Evolutionary conservation across 345 rosid genomes (phyloP).

Genomic region (Triadica sebifera): DNA sequence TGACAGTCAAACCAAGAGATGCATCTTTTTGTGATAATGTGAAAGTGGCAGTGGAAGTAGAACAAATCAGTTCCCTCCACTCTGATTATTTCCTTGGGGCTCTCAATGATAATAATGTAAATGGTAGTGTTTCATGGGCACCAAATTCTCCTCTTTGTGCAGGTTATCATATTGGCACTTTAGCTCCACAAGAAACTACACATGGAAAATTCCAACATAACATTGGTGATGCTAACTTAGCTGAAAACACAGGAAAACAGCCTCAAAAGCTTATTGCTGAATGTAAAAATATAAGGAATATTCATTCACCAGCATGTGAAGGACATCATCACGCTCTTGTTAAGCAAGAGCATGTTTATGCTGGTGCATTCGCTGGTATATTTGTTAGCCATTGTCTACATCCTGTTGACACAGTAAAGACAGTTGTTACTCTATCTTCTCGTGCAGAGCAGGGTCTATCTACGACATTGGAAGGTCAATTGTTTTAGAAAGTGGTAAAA

Average conservation of each 20-base stretch:
- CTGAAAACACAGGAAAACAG: slow-evolving; percentile 26
- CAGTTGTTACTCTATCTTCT: slow-evolving; percentile 73
- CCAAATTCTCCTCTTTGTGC: slow-evolving; percentile 31
- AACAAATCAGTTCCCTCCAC: slow-evolving; percentile 31
- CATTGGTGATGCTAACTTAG: slow-evolving; percentile 19
- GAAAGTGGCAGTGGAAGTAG: slow-evolving; percentile 16
- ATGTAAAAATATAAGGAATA: slow-evolving; percentile 23
- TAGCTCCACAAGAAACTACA: slow-evolving; percentile 33
- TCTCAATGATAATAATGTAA: slow-evolving; percentile 34
- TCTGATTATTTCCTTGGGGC: slow-evolving; percentile 42
- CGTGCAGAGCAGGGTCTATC: slow-evolving; percentile 55
- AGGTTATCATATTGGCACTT: slow-evolving; percentile 32
- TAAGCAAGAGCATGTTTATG: slow-evolving; percentile 84
- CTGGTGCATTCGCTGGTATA: slow-evolving; percentile 83
- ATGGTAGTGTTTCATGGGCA: slow-evolving; percentile 22
- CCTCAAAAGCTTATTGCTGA: slow-evolving; percentile 18
- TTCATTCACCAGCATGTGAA: slow-evolving; percentile 27
- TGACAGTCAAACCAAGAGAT: slow-evolving; percentile 29
- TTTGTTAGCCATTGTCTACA: slow-evolving; percentile 88
- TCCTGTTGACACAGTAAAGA: slow-evolving; percentile 88
- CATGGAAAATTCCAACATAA: slow-evolving; percentile 19
- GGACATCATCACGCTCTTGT: slow-evolving; percentile 40
- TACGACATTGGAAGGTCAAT: slow-evolving; percentile 63
- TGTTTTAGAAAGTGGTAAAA: slow-evolving; percentile 82
- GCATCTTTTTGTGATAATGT: slow-evolving; percentile 18